phyloP scores from a whole-genome alignment of 2,329 filamentous ascomycete genomes.

The Phialophora macrospora region DNA sequence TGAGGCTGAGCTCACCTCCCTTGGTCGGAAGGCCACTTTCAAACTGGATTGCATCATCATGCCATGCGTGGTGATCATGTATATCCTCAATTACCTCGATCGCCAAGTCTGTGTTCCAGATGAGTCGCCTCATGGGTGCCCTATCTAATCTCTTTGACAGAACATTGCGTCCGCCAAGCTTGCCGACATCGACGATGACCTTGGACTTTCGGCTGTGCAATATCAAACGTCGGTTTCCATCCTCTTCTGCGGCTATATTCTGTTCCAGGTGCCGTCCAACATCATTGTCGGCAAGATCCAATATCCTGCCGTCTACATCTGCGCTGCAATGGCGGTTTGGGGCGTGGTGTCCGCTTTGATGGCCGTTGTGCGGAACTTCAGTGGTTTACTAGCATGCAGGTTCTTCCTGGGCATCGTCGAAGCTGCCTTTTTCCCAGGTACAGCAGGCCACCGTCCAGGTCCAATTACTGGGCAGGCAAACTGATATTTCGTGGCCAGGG shows the following conservation, averaged over 20 bases:
- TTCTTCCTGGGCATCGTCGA: constrained; percentile 68
- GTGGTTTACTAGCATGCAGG: constrained; percentile 59
- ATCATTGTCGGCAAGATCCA: constrained; percentile 58
- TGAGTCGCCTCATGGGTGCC: neutral
- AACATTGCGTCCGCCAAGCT: constrained; percentile 62
- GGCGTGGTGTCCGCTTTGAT: constrained; percentile 64
- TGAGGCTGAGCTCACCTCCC: constrained; percentile 21
- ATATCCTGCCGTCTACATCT: constrained; percentile 59
- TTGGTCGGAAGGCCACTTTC: constrained; percentile 28
- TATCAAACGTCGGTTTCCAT: constrained; percentile 51
- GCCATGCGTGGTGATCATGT: constrained; percentile 27
- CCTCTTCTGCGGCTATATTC: constrained; percentile 64
- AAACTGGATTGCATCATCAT: constrained; percentile 32
- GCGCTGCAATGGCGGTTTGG: constrained; percentile 63
- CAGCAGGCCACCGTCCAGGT: neutral
- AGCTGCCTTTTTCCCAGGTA: constrained; percentile 61
- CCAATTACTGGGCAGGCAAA: neutral
- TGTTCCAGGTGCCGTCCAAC: constrained; percentile 60
- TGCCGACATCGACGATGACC: constrained; percentile 56
- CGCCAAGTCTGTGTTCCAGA: constrained; percentile 40
- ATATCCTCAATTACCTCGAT: constrained; percentile 66
- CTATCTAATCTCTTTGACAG: constrained; percentile 43
- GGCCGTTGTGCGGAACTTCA: constrained; percentile 59
- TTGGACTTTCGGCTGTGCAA: constrained; percentile 40
- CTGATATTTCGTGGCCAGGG: constrained; percentile 34